Percentiles rank a stretch among this genome's conserved stretches.
These are phyloP conservation scores for Claviceps humidiphila DNA, from an alignment of 2,329 filamentous ascomycete genomes.

Conservation along the genomic window DNA sequence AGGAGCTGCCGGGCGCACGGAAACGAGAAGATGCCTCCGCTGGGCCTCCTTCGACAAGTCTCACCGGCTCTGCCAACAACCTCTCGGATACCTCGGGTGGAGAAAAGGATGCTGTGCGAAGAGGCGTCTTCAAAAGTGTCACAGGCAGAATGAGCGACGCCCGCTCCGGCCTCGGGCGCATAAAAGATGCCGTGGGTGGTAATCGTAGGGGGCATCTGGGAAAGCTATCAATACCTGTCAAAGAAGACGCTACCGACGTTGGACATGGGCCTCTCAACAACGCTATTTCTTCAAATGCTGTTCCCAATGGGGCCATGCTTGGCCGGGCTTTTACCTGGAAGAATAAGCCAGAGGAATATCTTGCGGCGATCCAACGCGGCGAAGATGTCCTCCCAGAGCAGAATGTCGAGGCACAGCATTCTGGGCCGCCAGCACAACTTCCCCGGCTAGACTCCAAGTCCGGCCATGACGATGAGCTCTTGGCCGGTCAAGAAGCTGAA, in stretches of 20 bases:
- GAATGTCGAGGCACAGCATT: constrained; percentile 13
- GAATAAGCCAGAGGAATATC: constrained; percentile 48
- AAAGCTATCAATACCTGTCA: constrained; percentile 34
- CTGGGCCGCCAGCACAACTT: constrained; percentile 16
- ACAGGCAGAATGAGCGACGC: constrained; percentile 69
- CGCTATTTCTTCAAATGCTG: constrained; percentile 6
- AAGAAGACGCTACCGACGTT: constrained; percentile 37
- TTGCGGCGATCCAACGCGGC: constrained; percentile 25
- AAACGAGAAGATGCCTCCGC: constrained; percentile 31
- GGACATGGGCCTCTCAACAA: constrained; percentile 4
- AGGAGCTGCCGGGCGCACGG: constrained; percentile 28
- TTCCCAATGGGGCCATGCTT: constrained; percentile 16
- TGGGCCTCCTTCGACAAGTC: constrained; percentile 27
- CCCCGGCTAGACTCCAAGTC: constrained; percentile 11
- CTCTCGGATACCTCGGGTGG: constrained; percentile 32
- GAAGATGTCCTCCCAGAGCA: constrained; percentile 16
- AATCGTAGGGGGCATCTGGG: constrained; percentile 38
- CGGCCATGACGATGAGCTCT: constrained; percentile 15
- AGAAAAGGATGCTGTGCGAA: constrained; percentile 45
- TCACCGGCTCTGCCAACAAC: constrained; percentile 32
- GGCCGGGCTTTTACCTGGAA: constrained; percentile 50
- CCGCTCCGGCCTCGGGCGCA: constrained; percentile 67
- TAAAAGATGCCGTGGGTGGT: constrained; percentile 70
- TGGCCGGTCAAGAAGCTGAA: constrained; percentile 13
- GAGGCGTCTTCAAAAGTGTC: constrained; percentile 64